Evolutionary conservation across 257 asterid genomes (phyloP).

Genomic region (Henckelia pumila): DNA sequence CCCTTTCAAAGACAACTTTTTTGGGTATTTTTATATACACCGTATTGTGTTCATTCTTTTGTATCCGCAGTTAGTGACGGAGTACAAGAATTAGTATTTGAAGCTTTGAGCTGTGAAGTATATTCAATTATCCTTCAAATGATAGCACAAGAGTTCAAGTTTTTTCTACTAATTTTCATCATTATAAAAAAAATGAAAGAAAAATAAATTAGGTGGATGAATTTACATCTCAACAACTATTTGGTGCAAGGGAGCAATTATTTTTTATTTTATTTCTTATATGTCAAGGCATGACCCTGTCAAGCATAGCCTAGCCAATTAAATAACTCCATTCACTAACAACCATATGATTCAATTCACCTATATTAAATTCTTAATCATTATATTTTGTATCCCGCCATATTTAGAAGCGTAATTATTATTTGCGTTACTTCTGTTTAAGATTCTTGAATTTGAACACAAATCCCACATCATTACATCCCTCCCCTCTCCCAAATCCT

Average conservation of each 20-base stretch:
- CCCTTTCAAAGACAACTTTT: not conserved
- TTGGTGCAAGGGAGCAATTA: slow-evolving; percentile 44
- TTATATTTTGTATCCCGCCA: slow-evolving; percentile 32
- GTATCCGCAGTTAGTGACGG: not conserved
- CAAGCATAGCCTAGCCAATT: slow-evolving; percentile 36
- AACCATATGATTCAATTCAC: slow-evolving; percentile 32
- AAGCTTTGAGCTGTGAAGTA: too few relatives aligned
- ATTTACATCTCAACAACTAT: slow-evolving; percentile 26
- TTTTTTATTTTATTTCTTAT: slow-evolving; percentile 37
- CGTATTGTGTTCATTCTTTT: not conserved
- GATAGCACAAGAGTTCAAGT: not conserved
- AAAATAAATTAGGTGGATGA: not conserved
- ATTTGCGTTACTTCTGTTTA: slow-evolving; percentile 3
- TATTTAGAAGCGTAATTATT: slow-evolving; percentile 18
- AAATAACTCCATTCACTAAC: slow-evolving; percentile 27
- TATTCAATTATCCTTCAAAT: too few relatives aligned
- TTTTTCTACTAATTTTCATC: not conserved
- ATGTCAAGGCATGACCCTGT: slow-evolving; percentile 49
- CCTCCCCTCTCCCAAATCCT: not conserved
- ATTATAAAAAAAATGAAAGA: too few relatives aligned
- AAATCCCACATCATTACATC: slow-evolving; percentile 1
- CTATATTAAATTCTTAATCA: slow-evolving; percentile 26
- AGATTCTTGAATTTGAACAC: slow-evolving; percentile 19
- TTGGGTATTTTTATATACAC: not conserved
- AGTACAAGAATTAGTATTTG: not conserved